phyloP scores from a whole-genome alignment of 1,139 yeast genomes.

The Kodamaea alishanica region DNA sequence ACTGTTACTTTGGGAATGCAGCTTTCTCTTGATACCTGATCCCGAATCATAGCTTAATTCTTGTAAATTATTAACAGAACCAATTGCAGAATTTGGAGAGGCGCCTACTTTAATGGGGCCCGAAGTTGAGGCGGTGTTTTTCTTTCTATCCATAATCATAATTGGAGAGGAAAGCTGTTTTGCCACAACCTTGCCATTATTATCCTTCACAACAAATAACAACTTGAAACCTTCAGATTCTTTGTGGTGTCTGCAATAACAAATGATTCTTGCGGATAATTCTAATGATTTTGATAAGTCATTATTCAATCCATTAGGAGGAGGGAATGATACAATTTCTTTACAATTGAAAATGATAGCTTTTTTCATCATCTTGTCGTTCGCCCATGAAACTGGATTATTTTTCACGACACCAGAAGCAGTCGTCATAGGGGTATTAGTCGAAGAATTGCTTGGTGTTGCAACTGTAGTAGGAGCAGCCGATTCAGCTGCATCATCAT shows the following conservation, averaged over 20 bases:
- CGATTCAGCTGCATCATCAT: conserved; percentile 38
- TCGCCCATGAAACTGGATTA: conserved; percentile 65
- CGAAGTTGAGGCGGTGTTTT: conserved; percentile 33
- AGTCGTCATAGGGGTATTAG: conserved; percentile 14
- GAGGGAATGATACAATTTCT: conserved; percentile 75
- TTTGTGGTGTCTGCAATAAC: conserved; percentile 93
- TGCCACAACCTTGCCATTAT: conserved; percentile 61
- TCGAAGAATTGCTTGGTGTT: conserved; percentile 7
- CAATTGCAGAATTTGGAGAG: conserved; percentile 20
- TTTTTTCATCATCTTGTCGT: conserved; percentile 67
- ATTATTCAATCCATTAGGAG: conserved; percentile 47
- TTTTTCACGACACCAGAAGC: conserved; percentile 31
- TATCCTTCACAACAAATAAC: conserved; percentile 65
- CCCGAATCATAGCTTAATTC: conserved; percentile 7
- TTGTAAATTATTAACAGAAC: conserved; percentile 21
- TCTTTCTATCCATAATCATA: conserved; percentile 91
- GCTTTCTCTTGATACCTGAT: conserved; percentile 7
- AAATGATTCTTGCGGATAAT: conserved; percentile 80
- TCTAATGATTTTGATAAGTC: conserved; percentile 51
- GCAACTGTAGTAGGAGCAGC: conserved; percentile 6
- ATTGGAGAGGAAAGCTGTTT: conserved; percentile 69
- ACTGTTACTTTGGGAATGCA: conserved; percentile 8
- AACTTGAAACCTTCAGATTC: conserved; percentile 78
- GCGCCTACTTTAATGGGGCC: conserved; percentile 2
- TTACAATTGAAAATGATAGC: conserved; percentile 89